phyloP scores from a whole-genome alignment of 2,329 filamentous ascomycete species.

The Coniella lustricola region DNA sequence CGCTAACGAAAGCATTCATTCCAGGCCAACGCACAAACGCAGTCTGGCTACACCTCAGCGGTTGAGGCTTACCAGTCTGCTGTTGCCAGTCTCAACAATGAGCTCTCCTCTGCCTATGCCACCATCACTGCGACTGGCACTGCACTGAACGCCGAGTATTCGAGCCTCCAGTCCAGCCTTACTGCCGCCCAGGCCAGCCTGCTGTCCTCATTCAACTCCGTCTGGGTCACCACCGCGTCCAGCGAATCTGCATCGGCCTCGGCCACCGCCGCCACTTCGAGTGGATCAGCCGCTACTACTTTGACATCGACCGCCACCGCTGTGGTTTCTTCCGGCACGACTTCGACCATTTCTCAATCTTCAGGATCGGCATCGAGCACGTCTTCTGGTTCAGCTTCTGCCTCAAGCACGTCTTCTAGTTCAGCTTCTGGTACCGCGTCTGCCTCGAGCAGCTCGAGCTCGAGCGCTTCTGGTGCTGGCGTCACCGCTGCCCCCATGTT shows the following conservation, averaged over 20 bases:
- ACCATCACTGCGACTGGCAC: background rate
- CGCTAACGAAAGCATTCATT: background rate
- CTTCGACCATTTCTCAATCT: background rate
- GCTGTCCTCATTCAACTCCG: background rate
- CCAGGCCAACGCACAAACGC: background rate
- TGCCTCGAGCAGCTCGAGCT: conserved; percentile 1
- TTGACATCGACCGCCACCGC: background rate
- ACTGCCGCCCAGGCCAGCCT: conserved; percentile 1
- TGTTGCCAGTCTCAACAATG: background rate
- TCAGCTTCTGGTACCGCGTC: background rate
- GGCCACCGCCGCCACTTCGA: background rate
- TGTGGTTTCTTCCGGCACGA: background rate
- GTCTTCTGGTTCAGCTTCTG: background rate
- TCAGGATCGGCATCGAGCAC: background rate
- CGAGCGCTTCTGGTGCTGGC: conserved; percentile 3
- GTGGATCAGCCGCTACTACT: background rate
- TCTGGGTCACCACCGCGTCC: background rate
- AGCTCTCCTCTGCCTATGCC: background rate
- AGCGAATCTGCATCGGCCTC: background rate
- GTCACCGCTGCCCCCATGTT: background rate
- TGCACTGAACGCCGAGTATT: background rate
- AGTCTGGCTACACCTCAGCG: background rate
- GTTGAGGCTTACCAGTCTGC: conserved; percentile 1
- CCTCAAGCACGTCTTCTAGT: background rate
- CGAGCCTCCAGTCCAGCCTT: background rate